These are phyloP conservation scores for Capronia americana DNA, from an alignment of 2,329 filamentous ascomycete genomes.

Conservation along the genomic window DNA sequence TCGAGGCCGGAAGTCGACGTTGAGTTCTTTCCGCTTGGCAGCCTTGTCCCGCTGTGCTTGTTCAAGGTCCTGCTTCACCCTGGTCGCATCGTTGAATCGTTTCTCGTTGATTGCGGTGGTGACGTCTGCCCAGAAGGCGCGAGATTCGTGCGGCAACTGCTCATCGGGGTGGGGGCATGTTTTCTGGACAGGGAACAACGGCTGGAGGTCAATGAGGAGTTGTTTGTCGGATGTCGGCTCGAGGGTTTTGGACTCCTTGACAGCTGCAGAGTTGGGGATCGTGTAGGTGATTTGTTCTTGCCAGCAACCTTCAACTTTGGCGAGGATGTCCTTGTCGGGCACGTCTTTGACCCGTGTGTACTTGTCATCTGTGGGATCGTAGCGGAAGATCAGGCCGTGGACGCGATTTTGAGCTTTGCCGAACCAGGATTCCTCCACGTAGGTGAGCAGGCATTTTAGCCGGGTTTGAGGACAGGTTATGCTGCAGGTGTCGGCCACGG, in stretches of 20 bases:
- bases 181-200: conserved; percentile 80
- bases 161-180: conserved; percentile 74
- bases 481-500: conserved; percentile 87
- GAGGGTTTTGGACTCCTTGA: conserved; percentile 47
- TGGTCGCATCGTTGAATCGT: conserved; percentile 83
- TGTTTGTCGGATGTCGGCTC: conserved; percentile 64
- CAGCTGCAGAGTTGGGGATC: conserved; percentile 36
- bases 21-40: conserved; percentile 73
- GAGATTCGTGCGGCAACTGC: conserved; percentile 88
- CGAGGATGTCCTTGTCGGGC: conserved; percentile 80
- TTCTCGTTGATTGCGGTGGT: conserved; percentile 84
- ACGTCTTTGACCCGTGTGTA: conserved; percentile 84
- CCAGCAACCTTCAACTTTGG: conserved; percentile 84
- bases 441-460: conserved; percentile 90
- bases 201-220: conserved; percentile 86
- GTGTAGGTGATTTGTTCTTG: conserved; percentile 72
- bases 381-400: conserved; percentile 87
- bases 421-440: conserved; percentile 93
- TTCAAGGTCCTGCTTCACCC: conserved; percentile 87
- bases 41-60: conserved; percentile 87
- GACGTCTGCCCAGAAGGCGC: conserved; percentile 85
- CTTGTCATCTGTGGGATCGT: conserved; percentile 84
- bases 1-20: conserved; percentile 78
- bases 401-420: conserved; percentile 90
- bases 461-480: conserved; percentile 88